Conservation (phyloP, 495 filamentous ascomycete species). For the Penicillium desertorum region DNA sequence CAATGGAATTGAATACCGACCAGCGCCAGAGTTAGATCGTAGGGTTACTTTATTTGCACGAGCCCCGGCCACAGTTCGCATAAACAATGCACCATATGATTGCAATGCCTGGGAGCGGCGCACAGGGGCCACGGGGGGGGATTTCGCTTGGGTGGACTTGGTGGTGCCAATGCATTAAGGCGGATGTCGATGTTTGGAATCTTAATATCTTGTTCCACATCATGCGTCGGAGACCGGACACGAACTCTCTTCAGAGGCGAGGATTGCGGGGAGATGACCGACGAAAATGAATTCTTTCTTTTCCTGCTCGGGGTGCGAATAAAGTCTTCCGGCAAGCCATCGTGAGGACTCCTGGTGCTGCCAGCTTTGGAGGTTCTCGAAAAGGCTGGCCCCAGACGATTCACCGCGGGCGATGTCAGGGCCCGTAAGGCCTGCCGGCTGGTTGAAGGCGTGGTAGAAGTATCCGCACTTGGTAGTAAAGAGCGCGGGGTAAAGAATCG, state of each 20-base stretch:
- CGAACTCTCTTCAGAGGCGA: constrained; percentile 53
- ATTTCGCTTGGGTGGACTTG: constrained; percentile 22
- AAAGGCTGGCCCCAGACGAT: constrained; percentile 53
- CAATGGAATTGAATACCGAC: constrained; percentile 28
- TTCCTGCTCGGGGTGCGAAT: constrained; percentile 44
- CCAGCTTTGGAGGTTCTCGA: constrained; percentile 42
- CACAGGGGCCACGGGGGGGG: constrained; percentile 39
- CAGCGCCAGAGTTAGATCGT: constrained; percentile 44
- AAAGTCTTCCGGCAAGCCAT: constrained; percentile 33
- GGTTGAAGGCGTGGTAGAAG: constrained; percentile 48
- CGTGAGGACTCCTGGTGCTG: constrained; percentile 28
- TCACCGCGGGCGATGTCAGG: constrained; percentile 63
- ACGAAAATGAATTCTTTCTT: constrained; percentile 46
- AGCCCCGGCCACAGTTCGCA: constrained; percentile 42
- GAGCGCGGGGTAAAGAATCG: constrained; percentile 80
- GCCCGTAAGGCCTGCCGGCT: constrained; percentile 66
- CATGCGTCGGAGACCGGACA: constrained; percentile 32
- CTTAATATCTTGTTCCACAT: constrained; percentile 32
- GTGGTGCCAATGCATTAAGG: constrained; percentile 16
- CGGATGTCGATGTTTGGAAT: constrained; percentile 37
- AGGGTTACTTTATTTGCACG: constrained; percentile 37
- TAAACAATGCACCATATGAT: constrained; percentile 40
- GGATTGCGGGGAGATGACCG: constrained; percentile 54
- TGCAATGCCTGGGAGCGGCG: constrained; percentile 45
- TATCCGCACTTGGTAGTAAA: constrained; percentile 40